phyloP scores from a whole-genome alignment of 2,329 filamentous ascomycete species.

The Tolypocladium capitatum region DNA sequence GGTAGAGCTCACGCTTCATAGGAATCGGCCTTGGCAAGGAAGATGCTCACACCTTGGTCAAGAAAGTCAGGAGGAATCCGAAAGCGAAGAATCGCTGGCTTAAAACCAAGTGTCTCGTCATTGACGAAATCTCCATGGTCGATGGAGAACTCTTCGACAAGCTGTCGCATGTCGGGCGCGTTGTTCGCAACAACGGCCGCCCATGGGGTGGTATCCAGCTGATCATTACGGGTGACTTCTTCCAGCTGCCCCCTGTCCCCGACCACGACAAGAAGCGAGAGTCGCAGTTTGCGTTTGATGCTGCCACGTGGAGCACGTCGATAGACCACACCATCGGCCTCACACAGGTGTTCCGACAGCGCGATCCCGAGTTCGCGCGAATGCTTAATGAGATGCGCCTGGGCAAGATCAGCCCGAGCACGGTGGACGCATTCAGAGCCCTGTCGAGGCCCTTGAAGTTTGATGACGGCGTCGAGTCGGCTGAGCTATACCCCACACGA shows the following conservation, averaged over 20 bases:
- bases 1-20: conserved; percentile 5
- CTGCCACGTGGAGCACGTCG: conserved; percentile 77
- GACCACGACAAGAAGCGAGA: conserved; percentile 51
- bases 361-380: conserved; percentile 71
- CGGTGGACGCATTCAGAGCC: conserved; percentile 61
- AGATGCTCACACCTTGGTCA: conserved; percentile 62
- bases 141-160: conserved; percentile 97
- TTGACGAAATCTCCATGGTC: conserved; percentile 98
- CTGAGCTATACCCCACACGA: conserved; percentile 87
- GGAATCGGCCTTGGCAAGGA: conserved; percentile 87
- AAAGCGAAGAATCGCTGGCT: conserved; percentile 87
- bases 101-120: conserved; percentile 70
- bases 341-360: conserved; percentile 92
- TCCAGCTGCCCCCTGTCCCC: conserved; percentile 88
- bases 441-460: conserved; percentile 60
- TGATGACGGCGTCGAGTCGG: conserved; percentile 55
- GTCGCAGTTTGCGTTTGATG: conserved; percentile 86
- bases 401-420: conserved; percentile 64
- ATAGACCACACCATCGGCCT: conserved; percentile 93
- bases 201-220: conserved; percentile 95
- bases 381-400: conserved; percentile 99
- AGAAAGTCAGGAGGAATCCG: conserved; percentile 77
- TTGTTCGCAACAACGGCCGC: conserved; percentile 76
- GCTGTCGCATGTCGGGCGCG: conserved; percentile 73
- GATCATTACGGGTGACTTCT: conserved; percentile 93